These are phyloP conservation scores for Cyathus striatus DNA, from an alignment of 768 basidiomycete genomes.

Conservation along the genomic window DNA sequence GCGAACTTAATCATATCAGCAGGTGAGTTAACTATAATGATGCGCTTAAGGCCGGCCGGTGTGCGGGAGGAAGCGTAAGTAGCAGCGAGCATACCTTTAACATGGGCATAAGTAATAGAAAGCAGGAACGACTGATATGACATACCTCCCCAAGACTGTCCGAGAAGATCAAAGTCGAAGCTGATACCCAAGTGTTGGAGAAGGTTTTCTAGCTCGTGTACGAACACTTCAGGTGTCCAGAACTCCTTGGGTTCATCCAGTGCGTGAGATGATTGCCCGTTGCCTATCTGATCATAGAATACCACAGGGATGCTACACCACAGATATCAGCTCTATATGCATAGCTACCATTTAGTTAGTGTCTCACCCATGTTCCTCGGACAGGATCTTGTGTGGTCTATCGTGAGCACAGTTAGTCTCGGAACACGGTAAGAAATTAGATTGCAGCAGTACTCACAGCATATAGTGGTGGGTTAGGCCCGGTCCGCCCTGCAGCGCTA, in stretches of 20 bases:
- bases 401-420: too few species aligned
- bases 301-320: conserved; percentile 1
- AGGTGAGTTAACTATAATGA: conserved; percentile 27
- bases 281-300: conserved; percentile 1
- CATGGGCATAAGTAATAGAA: not conserved
- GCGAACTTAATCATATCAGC: conserved; percentile 18
- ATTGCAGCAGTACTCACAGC: not conserved
- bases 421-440: not conserved
- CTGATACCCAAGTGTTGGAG: not conserved
- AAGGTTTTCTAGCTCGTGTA: not conserved
- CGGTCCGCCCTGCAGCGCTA: not conserved
- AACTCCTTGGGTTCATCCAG: not conserved
- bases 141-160: conserved; percentile 1
- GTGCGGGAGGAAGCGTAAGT: conserved; percentile 11
- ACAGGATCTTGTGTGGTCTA: not conserved
- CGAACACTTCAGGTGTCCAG: conserved; percentile 1
- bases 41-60: conserved; percentile 14
- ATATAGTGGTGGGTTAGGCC: not conserved
- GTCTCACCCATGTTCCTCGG: not conserved
- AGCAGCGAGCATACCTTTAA: conserved; percentile 1
- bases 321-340: too few species aligned
- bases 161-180: conserved; percentile 1
- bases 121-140: not conserved
- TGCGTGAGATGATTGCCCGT: not conserved
- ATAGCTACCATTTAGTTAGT: not conserved